phyloP scores from a whole-genome alignment of 2,329 filamentous ascomycete genomes.

The Phyllosticta citriasiana region DNA sequence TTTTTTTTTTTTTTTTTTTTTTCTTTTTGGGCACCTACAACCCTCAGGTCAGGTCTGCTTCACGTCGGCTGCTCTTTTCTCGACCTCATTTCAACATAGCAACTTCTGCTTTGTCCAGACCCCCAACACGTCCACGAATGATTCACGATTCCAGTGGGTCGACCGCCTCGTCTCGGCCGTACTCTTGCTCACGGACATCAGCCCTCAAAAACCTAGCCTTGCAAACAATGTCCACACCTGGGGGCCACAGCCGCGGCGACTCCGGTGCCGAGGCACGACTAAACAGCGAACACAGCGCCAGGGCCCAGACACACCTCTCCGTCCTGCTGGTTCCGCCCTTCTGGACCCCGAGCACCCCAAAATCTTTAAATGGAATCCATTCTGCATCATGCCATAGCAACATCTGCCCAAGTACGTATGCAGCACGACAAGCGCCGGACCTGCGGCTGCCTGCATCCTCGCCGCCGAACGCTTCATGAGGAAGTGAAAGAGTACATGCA shows the following conservation, averaged over 20 bases:
- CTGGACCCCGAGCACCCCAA: not conserved
- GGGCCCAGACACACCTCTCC: not conserved
- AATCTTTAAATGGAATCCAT: not conserved
- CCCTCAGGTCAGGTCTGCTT: no score
- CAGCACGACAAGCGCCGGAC: no score
- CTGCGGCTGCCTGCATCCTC: not conserved
- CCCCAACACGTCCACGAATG: not conserved
- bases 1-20: no score
- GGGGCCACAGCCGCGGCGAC: not conserved
- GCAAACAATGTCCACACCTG: not conserved
- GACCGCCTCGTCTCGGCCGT: not conserved
- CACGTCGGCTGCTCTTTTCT: not conserved
- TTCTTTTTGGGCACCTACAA: no score
- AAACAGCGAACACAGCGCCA: not conserved
- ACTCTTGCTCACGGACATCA: not conserved
- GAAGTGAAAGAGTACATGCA: not conserved
- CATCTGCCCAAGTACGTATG: no score
- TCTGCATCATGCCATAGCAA: no score
- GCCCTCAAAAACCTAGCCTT: not conserved
- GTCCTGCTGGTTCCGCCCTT: not conserved
- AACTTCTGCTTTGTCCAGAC: not conserved
- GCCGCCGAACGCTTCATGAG: not conserved
- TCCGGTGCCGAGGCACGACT: not conserved
- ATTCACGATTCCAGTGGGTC: not conserved
- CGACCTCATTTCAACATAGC: not conserved